Evolutionary conservation across 2,329 filamentous ascomycete genomes (phyloP).

Genomic region (Plenodomus tracheiphilus): DNA sequence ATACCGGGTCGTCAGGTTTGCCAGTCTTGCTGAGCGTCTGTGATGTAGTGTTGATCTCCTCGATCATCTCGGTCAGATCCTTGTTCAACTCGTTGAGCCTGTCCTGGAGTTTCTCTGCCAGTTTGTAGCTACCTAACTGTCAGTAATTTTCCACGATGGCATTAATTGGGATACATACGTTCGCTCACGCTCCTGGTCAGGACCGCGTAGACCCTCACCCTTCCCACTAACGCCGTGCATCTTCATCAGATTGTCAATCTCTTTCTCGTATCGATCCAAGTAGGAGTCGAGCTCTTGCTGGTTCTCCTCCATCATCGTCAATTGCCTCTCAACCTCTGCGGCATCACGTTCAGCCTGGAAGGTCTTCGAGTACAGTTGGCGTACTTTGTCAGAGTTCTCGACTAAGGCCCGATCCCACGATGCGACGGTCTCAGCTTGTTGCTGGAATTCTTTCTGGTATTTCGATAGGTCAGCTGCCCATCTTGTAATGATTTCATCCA

Average conservation of each 20-base stretch:
- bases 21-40: slow-evolving; percentile 83
- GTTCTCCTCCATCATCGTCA: slow-evolving; percentile 85
- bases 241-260: slow-evolving; percentile 91
- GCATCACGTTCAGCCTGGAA: slow-evolving; percentile 93
- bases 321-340: slow-evolving; percentile 89
- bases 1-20: slow-evolving; percentile 61
- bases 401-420: slow-evolving; percentile 91
- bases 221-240: slow-evolving; percentile 67
- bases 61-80: slow-evolving; percentile 93
- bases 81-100: slow-evolving; percentile 91
- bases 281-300: slow-evolving; percentile 88
- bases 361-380: slow-evolving; percentile 87
- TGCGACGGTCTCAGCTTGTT: slow-evolving; percentile 83
- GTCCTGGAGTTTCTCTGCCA: slow-evolving; percentile 90
- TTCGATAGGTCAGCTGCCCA: slow-evolving; percentile 96
- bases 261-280: slow-evolving; percentile 87
- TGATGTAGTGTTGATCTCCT: slow-evolving; percentile 95
- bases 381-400: slow-evolving; percentile 92
- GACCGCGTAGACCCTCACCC: slow-evolving; percentile 77
- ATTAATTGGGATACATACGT: slow-evolving; percentile 60
- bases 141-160: slow-evolving; percentile 2
- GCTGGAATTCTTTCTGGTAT: slow-evolving; percentile 95
- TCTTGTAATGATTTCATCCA: slow-evolving; percentile 97
- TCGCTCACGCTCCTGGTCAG: slow-evolving; percentile 92
- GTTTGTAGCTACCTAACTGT: slow-evolving; percentile 65